These are phyloP conservation scores for Exidia glandulosa DNA, from an alignment of 768 basidiomycete species.

Conservation along the genomic window DNA sequence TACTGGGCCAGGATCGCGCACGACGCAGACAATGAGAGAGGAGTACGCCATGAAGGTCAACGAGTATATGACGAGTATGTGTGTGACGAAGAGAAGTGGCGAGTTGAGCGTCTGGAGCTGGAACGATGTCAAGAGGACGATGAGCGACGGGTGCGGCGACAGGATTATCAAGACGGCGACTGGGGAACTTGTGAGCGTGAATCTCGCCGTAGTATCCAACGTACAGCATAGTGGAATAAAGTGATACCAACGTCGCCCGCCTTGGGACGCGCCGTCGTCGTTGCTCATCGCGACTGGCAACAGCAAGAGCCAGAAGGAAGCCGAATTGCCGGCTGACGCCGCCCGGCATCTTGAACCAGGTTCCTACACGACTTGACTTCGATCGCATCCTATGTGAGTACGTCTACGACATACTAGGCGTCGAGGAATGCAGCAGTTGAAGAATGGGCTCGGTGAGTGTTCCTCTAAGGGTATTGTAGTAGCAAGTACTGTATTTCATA, in stretches of 20 bases:
- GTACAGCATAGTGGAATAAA: not conserved
- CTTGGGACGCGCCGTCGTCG: not conserved
- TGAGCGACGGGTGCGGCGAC: constrained; percentile 63
- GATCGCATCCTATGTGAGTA: no score
- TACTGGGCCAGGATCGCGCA: constrained; percentile 65
- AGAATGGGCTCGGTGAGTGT: no score
- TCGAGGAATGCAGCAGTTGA: no score
- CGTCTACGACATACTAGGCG: no score
- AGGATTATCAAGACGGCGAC: constrained; percentile 47
- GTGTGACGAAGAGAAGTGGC: constrained; percentile 35
- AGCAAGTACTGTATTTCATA: no score
- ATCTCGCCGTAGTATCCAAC: not conserved
- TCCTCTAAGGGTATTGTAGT: no score
- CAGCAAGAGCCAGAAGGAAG: no score
- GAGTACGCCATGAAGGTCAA: constrained; percentile 60
- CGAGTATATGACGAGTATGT: constrained; percentile 49
- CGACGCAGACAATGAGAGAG: constrained; percentile 62
- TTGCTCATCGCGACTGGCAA: not conserved
- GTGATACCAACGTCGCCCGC: not conserved
- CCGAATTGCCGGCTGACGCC: no score
- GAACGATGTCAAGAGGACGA: constrained; percentile 56
- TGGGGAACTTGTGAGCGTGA: constrained; percentile 9
- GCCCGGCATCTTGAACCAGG: no score
- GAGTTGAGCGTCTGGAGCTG: constrained; percentile 45
- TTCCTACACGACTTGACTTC: no score